phyloP scores from a whole-genome alignment of 164 flowering plant species.

The Stephania cephalantha region DNA sequence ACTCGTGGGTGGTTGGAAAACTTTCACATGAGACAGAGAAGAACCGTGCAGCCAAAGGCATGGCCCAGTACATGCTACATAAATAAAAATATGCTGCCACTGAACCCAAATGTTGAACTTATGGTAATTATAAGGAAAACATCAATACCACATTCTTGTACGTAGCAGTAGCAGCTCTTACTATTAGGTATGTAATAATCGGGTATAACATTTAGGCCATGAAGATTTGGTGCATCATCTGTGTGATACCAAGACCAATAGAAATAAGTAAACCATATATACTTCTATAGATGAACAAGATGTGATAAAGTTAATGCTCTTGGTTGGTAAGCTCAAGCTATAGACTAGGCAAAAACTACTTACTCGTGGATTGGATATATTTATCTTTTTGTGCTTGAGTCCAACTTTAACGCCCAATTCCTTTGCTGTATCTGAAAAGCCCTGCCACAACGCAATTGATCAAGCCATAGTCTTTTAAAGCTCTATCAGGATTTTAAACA shows the following conservation, averaged over 20 bases:
- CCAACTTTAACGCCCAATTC: conserved; percentile 74
- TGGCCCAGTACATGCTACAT: not conserved
- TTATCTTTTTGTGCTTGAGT: conserved; percentile 94
- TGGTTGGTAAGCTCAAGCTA: not conserved
- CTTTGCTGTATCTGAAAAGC: conserved; percentile 62
- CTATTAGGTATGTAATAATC: not conserved
- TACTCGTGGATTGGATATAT: conserved; percentile 93
- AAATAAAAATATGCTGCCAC: not conserved
- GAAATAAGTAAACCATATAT: not conserved
- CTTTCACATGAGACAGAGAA: not conserved
- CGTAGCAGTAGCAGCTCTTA: not conserved
- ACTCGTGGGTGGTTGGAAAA: not conserved
- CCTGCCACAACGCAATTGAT: conserved; percentile 39
- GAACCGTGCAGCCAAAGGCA: not conserved
- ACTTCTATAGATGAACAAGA: not conserved
- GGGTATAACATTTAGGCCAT: not conserved
- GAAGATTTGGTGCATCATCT: not conserved
- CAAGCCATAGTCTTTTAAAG: not conserved
- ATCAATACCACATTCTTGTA: not conserved
- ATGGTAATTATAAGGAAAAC: not conserved
- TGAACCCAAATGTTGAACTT: not conserved
- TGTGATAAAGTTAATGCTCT: not conserved
- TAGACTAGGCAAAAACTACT: conserved; percentile 22
- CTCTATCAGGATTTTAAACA: not conserved
- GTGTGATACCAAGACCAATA: not conserved